Base-by-base conservation (phyloP, 2,329 filamentous ascomycete species). In the Cryoendolithus antarcticus region DNA sequence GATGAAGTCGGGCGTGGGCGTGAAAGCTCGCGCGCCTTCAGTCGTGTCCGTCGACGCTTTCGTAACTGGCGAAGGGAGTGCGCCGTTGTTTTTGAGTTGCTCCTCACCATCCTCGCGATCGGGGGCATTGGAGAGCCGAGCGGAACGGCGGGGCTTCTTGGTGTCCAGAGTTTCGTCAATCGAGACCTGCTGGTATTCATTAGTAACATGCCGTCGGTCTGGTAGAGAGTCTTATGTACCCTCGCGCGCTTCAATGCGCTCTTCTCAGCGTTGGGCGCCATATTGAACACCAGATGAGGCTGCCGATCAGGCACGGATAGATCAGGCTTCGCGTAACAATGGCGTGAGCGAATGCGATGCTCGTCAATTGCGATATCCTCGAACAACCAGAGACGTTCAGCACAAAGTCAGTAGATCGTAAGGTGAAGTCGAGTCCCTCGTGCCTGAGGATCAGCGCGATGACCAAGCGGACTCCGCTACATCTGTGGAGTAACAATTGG, bases 91-190 rank as follows among this genome's bases (percentile, higher is more conserved):
- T 58, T 42, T 79, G 75, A 6, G 77, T 79, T 52, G 75, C 11
- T 29, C 13, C 30, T 47, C 41, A 9, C 40, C 47, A 46, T 56
- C 48, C 41, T 40, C 49, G 15, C 29, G 19, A 6, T 37, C 34
- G 10, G 39, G 39, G n/a, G 46, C 43, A 21, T 53, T 45, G 46
- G 50, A 77, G 44, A 86, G 66, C 45, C 84, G 78, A 48, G 83
- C 70, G 33, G 84, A 86, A 42, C 85, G 77, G 46, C 89, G 80
- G 43, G 82, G 78, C 61, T 93, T 93, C 72, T 95, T 95, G 46
- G 72, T 66, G 45, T 86, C 80, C 46, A 63, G 55, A 30, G 74
- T 70, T 40, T 80, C 75, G 50, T 75, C 77, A 37, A 73, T 67
- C 32, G 80, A 84, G 50, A 69, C 72, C 82, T 88, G 62, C 48